These are phyloP conservation scores for Eucalyptus cloeziana DNA, from an alignment of 345 rosid genomes.

Conservation along the genomic window DNA sequence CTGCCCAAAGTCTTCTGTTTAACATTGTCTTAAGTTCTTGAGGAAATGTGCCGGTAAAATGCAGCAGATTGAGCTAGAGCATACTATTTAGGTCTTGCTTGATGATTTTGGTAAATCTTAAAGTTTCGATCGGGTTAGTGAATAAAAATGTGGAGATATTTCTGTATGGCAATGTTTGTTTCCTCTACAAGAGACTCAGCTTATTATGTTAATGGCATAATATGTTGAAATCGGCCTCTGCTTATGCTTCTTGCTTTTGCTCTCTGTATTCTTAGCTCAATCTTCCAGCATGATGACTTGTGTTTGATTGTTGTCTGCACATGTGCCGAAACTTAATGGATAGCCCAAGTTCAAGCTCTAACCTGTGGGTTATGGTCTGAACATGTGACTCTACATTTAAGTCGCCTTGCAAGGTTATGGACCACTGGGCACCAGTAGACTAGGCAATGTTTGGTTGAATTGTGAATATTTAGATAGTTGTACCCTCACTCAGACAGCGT, in stretches of 20 bases:
- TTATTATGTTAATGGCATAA: background rate
- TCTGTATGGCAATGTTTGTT: background rate
- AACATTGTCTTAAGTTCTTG: background rate
- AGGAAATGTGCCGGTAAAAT: background rate
- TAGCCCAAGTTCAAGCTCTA: background rate
- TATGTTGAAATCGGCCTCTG: background rate
- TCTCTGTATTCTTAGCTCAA: background rate
- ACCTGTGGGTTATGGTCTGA: background rate
- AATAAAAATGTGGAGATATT: background rate
- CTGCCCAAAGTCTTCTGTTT: background rate
- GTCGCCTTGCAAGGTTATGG: background rate
- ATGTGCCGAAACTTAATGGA: fast-evolving
- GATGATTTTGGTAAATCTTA: background rate
- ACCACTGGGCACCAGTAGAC: background rate
- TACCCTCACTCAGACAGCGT: fast-evolving
- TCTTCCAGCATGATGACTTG: background rate
- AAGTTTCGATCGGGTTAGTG: background rate
- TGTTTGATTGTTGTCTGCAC: background rate
- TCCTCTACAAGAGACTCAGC: background rate
- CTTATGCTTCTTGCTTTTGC: background rate
- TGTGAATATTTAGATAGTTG: background rate
- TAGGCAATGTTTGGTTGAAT: background rate
- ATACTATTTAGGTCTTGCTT: background rate
- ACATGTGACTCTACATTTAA: background rate
- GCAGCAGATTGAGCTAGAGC: background rate